A percentile compares a stretch with the other conserved stretches of the same genome.
Conservation (phyloP, 345 rosid species). For the Noccaea caerulescens region DNA sequence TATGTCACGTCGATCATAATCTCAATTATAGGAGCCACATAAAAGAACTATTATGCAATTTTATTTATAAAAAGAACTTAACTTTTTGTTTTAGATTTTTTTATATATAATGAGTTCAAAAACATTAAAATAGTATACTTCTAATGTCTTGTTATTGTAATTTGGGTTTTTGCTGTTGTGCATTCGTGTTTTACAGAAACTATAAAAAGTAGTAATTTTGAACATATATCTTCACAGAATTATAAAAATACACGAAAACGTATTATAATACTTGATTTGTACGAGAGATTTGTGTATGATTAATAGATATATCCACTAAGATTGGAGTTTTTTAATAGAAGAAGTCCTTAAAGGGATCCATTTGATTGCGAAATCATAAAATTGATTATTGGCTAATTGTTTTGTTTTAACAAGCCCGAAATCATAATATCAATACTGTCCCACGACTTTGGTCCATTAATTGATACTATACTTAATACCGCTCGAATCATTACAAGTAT, state of each 20-base stretch:
- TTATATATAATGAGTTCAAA: neutral
- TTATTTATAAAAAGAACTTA: neutral
- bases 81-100: neutral
- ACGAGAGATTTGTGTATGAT: neutral
- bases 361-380: conserved; percentile 28
- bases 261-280: neutral
- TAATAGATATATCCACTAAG: conserved; percentile 12
- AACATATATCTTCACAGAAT: neutral
- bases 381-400: neutral
- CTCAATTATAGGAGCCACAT: conserved; percentile 12
- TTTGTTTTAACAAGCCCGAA: no score
- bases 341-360: conserved; percentile 13
- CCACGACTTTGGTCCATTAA: conserved; percentile 30
- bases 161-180: no score
- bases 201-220: neutral
- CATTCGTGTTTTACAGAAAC: neutral
- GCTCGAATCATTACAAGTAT: conserved; percentile 11
- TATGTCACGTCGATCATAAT: conserved; percentile 9
- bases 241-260: no score
- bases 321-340: conserved; percentile 9
- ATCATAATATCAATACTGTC: neutral
- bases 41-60: neutral
- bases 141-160: neutral
- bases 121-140: neutral
- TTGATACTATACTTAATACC: conserved; percentile 16